phyloP scores from a whole-genome alignment of 106 monocot genomes.

The Cymbidium sinense region DNA sequence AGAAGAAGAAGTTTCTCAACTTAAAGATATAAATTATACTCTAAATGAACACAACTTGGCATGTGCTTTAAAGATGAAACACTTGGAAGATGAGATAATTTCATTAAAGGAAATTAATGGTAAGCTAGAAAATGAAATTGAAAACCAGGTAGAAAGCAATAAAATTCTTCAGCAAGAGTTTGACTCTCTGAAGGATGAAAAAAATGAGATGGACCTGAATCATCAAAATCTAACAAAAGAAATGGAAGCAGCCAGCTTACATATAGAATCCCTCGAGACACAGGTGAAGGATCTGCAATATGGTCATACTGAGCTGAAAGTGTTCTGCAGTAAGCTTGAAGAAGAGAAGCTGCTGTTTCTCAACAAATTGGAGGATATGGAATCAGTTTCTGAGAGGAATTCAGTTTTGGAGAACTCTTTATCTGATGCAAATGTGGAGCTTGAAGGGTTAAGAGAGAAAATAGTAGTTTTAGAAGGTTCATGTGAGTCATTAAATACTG shows the following conservation, averaged over 20 bases:
- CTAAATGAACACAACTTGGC: conserved; percentile 28
- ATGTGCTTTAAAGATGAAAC: conserved; percentile 21
- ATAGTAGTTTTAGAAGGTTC: conserved; percentile 21
- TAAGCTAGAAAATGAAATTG: conserved; percentile 31
- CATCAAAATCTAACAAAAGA: conserved; percentile 31
- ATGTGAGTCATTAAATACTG: conserved; percentile 9
- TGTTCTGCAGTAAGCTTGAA: conserved; percentile 31
- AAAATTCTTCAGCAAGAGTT: conserved; percentile 38
- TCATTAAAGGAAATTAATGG: conserved; percentile 23
- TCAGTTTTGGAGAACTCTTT: conserved; percentile 32
- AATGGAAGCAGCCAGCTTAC: conserved; percentile 25
- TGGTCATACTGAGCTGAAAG: conserved; percentile 44
- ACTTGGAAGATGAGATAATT: conserved; percentile 27
- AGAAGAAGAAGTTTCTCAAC: conserved; percentile 36
- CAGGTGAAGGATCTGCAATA: conserved; percentile 40
- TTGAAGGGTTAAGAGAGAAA: conserved; percentile 30
- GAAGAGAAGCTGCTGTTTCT: conserved; percentile 33
- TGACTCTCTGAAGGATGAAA: conserved; percentile 24
- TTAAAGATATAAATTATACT: conserved; percentile 32
- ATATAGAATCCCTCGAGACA: conserved; percentile 35
- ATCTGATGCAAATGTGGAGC: conserved; percentile 38
- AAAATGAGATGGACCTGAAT: conserved; percentile 26
- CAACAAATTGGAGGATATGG: conserved; percentile 27
- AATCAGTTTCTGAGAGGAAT: conserved; percentile 23
- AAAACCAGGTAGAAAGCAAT: conserved; percentile 21